phyloP scores from a whole-genome alignment of 306 rosid species.

The Bauhinia variegata region DNA sequence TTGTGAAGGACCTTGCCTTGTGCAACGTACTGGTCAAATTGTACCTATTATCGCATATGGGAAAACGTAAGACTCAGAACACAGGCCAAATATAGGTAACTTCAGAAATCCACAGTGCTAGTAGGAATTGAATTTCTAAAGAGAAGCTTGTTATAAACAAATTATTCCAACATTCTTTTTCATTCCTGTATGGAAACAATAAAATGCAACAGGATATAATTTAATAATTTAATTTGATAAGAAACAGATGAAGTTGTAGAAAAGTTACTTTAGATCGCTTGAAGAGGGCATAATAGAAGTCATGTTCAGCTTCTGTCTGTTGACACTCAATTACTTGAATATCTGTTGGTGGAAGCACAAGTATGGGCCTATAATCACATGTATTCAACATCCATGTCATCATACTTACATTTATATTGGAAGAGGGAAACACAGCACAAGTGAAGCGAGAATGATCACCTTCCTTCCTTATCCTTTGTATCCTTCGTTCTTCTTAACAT shows the following conservation, averaged over 20 bases:
- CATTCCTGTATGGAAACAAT: too few relatives aligned
- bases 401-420: not conserved
- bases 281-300: slow-evolving; percentile 80
- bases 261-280: slow-evolving; percentile 69
- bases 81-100: slow-evolving; percentile 7
- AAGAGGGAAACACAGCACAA: not conserved
- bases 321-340: slow-evolving; percentile 68
- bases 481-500: slow-evolving; percentile 87
- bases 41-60: slow-evolving; percentile 53
- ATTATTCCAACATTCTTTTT: too few relatives aligned
- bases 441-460: slow-evolving; percentile 48
- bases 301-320: slow-evolving; percentile 77
- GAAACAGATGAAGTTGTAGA: not conserved
- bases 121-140: slow-evolving; percentile 17
- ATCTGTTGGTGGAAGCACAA: slow-evolving; percentile 75
- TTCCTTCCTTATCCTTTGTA: slow-evolving; percentile 73
- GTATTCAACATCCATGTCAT: slow-evolving; percentile 23
- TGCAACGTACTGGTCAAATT: slow-evolving; percentile 82
- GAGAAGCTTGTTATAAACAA: not conserved
- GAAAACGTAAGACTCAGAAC: slow-evolving; percentile 18
- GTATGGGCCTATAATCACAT: slow-evolving; percentile 69
- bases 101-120: not conserved
- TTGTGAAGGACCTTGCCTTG: slow-evolving; percentile 82
- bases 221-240: not conserved
- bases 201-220: too few relatives aligned